Conservation (phyloP, 1,139 yeast genomes). For the Sugiyamaella neomexicana region DNA sequence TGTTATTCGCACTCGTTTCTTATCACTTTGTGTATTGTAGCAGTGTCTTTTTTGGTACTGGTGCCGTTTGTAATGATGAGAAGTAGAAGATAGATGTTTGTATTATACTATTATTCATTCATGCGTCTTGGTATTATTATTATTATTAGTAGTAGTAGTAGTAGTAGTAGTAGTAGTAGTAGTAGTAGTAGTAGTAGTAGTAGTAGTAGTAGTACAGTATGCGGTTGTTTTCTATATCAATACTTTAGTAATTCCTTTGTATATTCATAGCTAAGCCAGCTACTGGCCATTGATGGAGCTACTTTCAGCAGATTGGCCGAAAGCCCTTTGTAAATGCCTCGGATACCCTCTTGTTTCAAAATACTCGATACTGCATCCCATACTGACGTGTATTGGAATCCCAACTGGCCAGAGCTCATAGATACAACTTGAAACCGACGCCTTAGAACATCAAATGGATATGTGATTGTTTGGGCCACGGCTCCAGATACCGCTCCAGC, state of each 20-base stretch:
- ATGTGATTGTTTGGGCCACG: conserved; percentile 74
- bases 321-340: conserved; percentile 85
- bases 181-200: neutral
- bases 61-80: conserved; percentile 8
- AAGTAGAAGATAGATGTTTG: conserved; percentile 4
- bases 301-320: conserved; percentile 87
- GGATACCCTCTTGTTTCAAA: conserved; percentile 67
- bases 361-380: conserved; percentile 69
- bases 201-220: neutral
- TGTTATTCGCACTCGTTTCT: conserved; percentile 31
- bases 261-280: conserved; percentile 84
- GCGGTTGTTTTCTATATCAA: conserved; percentile 1
- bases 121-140: neutral
- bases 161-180: neutral
- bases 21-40: conserved; percentile 29
- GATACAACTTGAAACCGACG: conserved; percentile 88
- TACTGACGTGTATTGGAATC: conserved; percentile 75
- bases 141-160: neutral
- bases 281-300: conserved; percentile 92
- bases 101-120: conserved; percentile 1
- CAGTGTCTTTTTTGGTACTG: conserved; percentile 3
- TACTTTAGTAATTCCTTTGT: conserved; percentile 44
- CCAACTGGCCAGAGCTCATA: conserved; percentile 68
- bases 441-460: conserved; percentile 86
- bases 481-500: conserved; percentile 93